Evolutionary conservation across 345 rosid species (phyloP).

Genomic region (Eucalyptus pauciflora): DNA sequence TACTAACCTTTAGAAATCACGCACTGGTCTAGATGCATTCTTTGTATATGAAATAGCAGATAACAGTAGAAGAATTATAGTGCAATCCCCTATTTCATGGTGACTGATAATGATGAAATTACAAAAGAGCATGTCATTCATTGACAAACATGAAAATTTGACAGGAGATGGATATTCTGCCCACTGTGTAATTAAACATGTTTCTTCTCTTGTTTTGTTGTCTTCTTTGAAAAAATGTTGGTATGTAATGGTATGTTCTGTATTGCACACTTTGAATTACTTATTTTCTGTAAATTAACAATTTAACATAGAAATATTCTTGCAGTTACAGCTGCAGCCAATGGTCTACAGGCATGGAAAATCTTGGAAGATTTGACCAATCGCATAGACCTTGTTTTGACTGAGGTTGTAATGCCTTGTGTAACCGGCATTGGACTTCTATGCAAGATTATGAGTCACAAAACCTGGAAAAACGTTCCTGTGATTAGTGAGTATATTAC

Average conservation of each 20-base stretch:
- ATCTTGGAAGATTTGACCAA: slow-evolving; percentile 31
- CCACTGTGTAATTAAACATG: neutral
- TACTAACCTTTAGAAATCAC: neutral
- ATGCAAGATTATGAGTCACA: slow-evolving; percentile 46
- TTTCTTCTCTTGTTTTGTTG: neutral
- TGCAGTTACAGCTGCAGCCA: slow-evolving; percentile 35
- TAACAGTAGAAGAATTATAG: neutral
- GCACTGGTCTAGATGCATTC: neutral
- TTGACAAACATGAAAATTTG: neutral
- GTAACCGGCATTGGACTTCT: slow-evolving; percentile 50
- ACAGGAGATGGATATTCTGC: neutral
- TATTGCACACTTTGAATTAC: neutral
- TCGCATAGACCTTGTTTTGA: slow-evolving; percentile 43
- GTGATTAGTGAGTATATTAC: slow-evolving; percentile 34
- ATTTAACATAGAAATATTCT: neutral
- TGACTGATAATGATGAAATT: neutral
- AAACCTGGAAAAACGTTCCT: slow-evolving; percentile 36
- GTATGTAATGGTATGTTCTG: neutral
- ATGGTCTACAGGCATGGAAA: slow-evolving; percentile 63
- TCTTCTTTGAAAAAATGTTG: neutral
- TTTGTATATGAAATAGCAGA: neutral
- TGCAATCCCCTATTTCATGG: neutral
- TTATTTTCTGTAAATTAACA: neutral
- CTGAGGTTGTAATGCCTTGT: slow-evolving; percentile 47
- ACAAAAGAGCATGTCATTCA: neutral